Evolutionary conservation across 1,139 yeast species (phyloP), one percentile per base, ranked within the genome.

Genomic region (Protomyces inouyei): DNA sequence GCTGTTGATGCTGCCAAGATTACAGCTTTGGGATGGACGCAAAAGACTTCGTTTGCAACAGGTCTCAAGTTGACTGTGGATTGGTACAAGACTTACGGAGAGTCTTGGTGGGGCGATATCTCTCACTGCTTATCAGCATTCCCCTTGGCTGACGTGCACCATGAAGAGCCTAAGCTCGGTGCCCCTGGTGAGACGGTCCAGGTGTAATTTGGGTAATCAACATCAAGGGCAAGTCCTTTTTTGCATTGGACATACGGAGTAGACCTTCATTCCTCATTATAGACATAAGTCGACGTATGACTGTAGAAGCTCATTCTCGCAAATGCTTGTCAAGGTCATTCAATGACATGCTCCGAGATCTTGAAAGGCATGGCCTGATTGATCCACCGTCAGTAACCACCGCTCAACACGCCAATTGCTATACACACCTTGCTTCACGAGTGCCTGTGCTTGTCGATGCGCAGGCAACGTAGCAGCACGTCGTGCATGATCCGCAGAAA

Each of bases 11-110:
- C 70, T 2, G 79, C 78, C 66, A 72, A 83, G 10, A 46, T 67
- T 32, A 65, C 67, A 37, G 53, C 61, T 3, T 71, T 83, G 28
- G 87, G 86, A 1, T 83, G 87, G 87, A 18, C 55, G 5, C 85
- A 82, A 2, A 67, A 68, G 57, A 71, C 77, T 0, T 61, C 69
- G 0, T 74, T 83, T 56, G 70, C 71, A 2, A 71, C 73, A 0
- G 86, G 86, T 0, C 65, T 78, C 28, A 57, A 64, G 25, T 52
- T 60, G 25, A 77, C 80, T 1, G 71, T 76, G 10, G 67, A 70
- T 6, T 77, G 80, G 80, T 77, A 77, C 64, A 57, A 65, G 21
- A 56, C 63, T 40, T 67, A 74, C 61, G 74, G 73, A 1, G 69
- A 67, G 32, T 56, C 67, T 1, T 74, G 76, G 76, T 74, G 76